Base-by-base conservation (phyloP, 768 basidiomycete species). In the Leccinum subgranulosum region DNA sequence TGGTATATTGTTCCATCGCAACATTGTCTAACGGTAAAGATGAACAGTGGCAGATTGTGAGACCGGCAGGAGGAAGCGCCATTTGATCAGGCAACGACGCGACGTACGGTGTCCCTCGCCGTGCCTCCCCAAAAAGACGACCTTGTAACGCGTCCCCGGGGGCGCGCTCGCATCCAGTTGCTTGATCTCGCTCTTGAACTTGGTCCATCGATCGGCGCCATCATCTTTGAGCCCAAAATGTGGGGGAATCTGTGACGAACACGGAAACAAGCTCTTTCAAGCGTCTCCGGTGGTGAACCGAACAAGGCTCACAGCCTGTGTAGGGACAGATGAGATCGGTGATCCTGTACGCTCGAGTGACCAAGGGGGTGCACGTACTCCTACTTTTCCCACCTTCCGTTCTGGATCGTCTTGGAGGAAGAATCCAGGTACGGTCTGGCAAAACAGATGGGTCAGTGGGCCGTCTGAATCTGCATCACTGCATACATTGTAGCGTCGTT, bases 41-140 rank as follows among this genome's bases (percentile, higher is more conserved):
- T 34, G 28, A 59, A 80, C 6, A 79, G 0, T 77, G 85, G 36
- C 14, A 4, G 36, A 3, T 83, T 75, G 57, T 88, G 17, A 34
- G 29, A 45, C 11, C 3, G 47, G 17, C 39, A 10, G 10, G 41
- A 48, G 47, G 29, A 49, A 7, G 25, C 15, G 17, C 11, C 14
- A 14, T 49, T n/a, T 21, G 14, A 6, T 31, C 9, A 31, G 31
- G n/a, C 7, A 33, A 74, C 86, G 61, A 28, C 21, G 12, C 10
- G 27, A 74, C 86, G 62, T 69, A 89, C 88, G 88, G 63, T 78
- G 82, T 54, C 88, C 89, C 69, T 90, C 75, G 3, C 90, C 90
- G 59, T 92, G 90, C 58, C 90, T 76, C 2, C 81, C 82, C 3
- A 90, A 69, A 58, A 86, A 81, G 54, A 90, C 64, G 19, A 87